Percentiles rank a stretch among this genome's conserved stretches.
Conservation (phyloP, 805 yeast genomes). For the Metschnikowia anglica region DNA sequence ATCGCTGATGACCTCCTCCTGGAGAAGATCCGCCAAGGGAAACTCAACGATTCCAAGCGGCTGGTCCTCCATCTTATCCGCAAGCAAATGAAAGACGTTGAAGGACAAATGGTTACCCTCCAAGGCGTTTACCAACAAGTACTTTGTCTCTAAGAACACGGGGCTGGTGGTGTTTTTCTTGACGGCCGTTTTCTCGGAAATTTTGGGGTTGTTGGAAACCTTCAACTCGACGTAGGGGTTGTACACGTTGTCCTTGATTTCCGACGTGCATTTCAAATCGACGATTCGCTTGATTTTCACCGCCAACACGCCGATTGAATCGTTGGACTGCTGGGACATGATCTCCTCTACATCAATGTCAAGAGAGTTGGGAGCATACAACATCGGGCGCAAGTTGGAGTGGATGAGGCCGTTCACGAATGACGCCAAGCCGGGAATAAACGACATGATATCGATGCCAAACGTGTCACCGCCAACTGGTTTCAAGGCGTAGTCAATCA, state of each 20-base stretch:
- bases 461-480: slow-evolving; percentile 90
- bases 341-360: slow-evolving; percentile 75
- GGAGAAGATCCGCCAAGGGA: slow-evolving; percentile 59
- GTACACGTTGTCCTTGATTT: slow-evolving; percentile 38
- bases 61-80: slow-evolving; percentile 55
- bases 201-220: slow-evolving; percentile 37
- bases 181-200: slow-evolving; percentile 54
- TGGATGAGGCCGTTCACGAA: slow-evolving; percentile 71
- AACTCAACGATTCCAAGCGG: slow-evolving; percentile 49
- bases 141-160: slow-evolving; percentile 64
- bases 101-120: slow-evolving; percentile 55
- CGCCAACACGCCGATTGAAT: slow-evolving; percentile 68
- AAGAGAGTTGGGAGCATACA: slow-evolving; percentile 78
- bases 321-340: slow-evolving; percentile 61
- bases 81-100: slow-evolving; percentile 51
- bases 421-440: slow-evolving; percentile 74
- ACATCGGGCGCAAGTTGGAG: slow-evolving; percentile 69
- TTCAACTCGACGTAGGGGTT: slow-evolving; percentile 58
- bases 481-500: slow-evolving; percentile 74
- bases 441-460: slow-evolving; percentile 81
- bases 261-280: slow-evolving; percentile 43
- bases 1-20: slow-evolving; percentile 46
- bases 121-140: slow-evolving; percentile 55
- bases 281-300: slow-evolving; percentile 58
- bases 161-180: slow-evolving; percentile 59